Conservation (phyloP, 495 filamentous ascomycete species). For the Aspergillus sparsus region DNA sequence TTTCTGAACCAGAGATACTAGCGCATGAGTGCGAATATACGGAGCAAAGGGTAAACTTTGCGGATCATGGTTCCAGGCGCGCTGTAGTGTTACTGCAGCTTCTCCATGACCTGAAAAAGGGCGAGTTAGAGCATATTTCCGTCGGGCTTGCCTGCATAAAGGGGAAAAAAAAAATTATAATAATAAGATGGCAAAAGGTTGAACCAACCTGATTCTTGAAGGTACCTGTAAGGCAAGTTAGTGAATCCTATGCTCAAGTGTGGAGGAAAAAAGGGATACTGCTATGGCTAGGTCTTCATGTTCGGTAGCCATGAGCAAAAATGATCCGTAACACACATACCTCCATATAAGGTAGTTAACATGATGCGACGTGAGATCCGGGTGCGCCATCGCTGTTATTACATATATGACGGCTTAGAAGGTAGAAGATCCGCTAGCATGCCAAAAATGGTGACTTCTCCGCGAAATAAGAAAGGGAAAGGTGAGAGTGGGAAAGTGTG, state of each 20-base stretch:
- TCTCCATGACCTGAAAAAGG: slow-evolving; percentile 55
- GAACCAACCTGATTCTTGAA: slow-evolving; percentile 83
- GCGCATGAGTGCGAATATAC: slow-evolving; percentile 71
- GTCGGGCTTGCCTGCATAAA: neutral
- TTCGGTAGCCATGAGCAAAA: neutral
- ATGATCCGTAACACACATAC: slow-evolving; percentile 56
- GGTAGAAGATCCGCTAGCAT: slow-evolving; percentile 38
- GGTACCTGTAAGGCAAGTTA: slow-evolving; percentile 63
- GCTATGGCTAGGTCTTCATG: slow-evolving; percentile 10
- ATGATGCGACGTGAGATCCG: slow-evolving; percentile 79
- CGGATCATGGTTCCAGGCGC: slow-evolving; percentile 75
- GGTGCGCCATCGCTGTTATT: slow-evolving; percentile 54
- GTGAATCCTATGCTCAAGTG: slow-evolving; percentile 13
- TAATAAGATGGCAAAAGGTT: slow-evolving; percentile 23
- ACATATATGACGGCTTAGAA: slow-evolving; percentile 44
- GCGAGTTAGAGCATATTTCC: slow-evolving; percentile 23
- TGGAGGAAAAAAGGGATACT: slow-evolving; percentile 2
- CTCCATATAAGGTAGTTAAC: slow-evolving; percentile 99
- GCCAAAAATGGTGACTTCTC: slow-evolving; percentile 34
- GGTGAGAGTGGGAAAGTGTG: slow-evolving; percentile 18
- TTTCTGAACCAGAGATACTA: slow-evolving; percentile 75
- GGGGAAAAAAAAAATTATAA: slow-evolving; percentile 15
- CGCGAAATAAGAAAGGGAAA: slow-evolving; percentile 11
- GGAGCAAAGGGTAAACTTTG: slow-evolving; percentile 74
- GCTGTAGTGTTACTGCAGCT: slow-evolving; percentile 77